Evolutionary conservation across 352 stramenopile species (phyloP).

Genomic region (Hyaloperonospora arabidopsidis): DNA sequence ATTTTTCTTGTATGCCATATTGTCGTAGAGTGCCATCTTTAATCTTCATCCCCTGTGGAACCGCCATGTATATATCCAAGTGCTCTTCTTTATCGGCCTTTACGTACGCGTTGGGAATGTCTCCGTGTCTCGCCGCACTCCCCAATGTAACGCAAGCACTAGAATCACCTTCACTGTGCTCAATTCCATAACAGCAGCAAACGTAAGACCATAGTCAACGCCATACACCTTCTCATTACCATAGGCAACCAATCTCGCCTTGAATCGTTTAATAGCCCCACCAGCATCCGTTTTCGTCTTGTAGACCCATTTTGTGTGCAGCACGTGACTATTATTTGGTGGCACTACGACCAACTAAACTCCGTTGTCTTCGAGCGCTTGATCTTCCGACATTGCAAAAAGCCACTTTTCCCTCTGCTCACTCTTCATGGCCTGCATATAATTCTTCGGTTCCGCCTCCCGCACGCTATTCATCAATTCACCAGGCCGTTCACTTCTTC

Average conservation of each 20-base stretch:
- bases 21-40: too few relatives aligned
- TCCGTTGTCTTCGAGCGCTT: too few relatives aligned
- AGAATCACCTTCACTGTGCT: neutral
- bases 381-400: constrained; percentile 1
- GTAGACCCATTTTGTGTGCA: too few relatives aligned
- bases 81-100: too few relatives aligned
- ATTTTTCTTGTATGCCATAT: too few relatives aligned
- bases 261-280: constrained; percentile 4
- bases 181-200: neutral
- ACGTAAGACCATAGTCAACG: neutral
- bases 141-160: neutral
- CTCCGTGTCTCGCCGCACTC: neutral
- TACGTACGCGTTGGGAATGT: too few relatives aligned
- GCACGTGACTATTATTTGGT: too few relatives aligned
- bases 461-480: constrained; percentile 4
- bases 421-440: constrained; percentile 6
- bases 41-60: too few relatives aligned
- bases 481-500: neutral
- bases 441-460: constrained; percentile 13
- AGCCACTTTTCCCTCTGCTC: neutral
- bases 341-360: too few relatives aligned
- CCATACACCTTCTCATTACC: neutral
- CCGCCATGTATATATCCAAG: too few relatives aligned
- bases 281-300: neutral
- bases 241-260: neutral